A percentile compares a stretch with the other conserved stretches of the same genome.
Evolutionary conservation across 1,284 basidiomycete species (phyloP).

Genomic region (Sutorius eximius): DNA sequence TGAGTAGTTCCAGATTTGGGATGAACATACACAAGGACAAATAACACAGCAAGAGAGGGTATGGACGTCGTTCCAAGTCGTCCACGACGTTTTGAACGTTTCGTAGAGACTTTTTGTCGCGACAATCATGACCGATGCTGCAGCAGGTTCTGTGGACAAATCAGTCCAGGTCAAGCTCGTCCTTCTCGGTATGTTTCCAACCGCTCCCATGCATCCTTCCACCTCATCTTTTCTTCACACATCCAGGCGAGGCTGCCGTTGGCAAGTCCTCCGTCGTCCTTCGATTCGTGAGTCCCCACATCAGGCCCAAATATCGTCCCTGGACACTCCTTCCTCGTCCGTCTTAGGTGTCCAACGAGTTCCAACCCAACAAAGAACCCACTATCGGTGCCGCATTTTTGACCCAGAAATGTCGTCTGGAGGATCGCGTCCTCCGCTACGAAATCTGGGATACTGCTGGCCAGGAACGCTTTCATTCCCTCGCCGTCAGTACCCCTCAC

Average conservation of each 20-base stretch:
- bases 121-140: slow-evolving; percentile 61
- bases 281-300: slow-evolving; percentile 76
- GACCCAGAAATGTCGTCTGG: slow-evolving; percentile 89
- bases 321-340: slow-evolving; percentile 11
- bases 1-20: slow-evolving; percentile 1
- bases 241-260: slow-evolving; percentile 92
- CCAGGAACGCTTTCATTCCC: slow-evolving; percentile 92
- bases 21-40: slow-evolving; percentile 28
- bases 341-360: slow-evolving; percentile 84
- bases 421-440: slow-evolving; percentile 90
- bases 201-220: neutral
- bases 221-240: neutral
- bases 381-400: slow-evolving; percentile 97
- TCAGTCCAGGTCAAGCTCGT: slow-evolving; percentile 63
- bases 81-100: neutral
- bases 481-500: slow-evolving; percentile 60
- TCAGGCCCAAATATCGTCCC: neutral
- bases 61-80: neutral
- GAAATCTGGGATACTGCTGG: slow-evolving; percentile 97
- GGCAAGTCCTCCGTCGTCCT: slow-evolving; percentile 99
- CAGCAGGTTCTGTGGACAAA: slow-evolving; percentile 65
- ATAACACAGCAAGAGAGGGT: slow-evolving; percentile 17
- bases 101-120: slow-evolving; percentile 1
- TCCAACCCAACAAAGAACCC: slow-evolving; percentile 95
- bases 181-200: slow-evolving; percentile 49